phyloP scores from a whole-genome alignment of 2,329 filamentous ascomycete species.

The Pseudocercospora macadamiae region DNA sequence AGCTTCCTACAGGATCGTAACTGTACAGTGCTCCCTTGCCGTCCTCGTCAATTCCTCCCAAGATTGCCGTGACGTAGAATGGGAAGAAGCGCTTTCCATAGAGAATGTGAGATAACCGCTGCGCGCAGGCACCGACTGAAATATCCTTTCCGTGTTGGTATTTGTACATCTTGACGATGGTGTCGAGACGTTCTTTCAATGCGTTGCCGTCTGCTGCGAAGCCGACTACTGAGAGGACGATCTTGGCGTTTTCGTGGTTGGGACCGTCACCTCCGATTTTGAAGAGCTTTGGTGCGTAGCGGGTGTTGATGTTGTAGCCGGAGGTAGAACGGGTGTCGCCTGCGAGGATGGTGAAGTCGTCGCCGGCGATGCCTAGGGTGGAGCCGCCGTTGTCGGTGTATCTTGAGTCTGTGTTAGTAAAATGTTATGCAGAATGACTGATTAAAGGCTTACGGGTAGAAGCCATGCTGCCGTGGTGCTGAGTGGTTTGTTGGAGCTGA shows the following conservation, averaged over 20 bases:
- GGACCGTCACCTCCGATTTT: constrained; percentile 90
- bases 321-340: constrained; percentile 95
- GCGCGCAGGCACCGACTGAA: constrained; percentile 90
- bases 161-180: constrained; percentile 97
- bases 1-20: constrained; percentile 96
- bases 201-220: constrained; percentile 95
- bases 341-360: constrained; percentile 93
- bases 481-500: constrained; percentile 49
- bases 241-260: constrained; percentile 79
- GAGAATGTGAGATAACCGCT: constrained; percentile 90
- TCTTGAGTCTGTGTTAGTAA: constrained; percentile 48
- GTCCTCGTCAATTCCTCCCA: constrained; percentile 92
- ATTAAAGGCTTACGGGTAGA: constrained; percentile 77
- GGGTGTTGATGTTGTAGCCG: constrained; percentile 98
- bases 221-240: constrained; percentile 91
- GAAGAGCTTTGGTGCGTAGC: constrained; percentile 94
- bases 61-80: constrained; percentile 94
- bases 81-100: constrained; percentile 99
- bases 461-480: constrained; percentile 70
- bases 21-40: constrained; percentile 93
- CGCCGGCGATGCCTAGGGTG: constrained; percentile 90
- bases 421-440: background rate
- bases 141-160: constrained; percentile 98
- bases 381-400: constrained; percentile 99
- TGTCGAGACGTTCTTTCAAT: constrained; percentile 89